phyloP scores from a whole-genome alignment of 2,329 filamentous ascomycete species.

The Sclerotinia nivalis region DNA sequence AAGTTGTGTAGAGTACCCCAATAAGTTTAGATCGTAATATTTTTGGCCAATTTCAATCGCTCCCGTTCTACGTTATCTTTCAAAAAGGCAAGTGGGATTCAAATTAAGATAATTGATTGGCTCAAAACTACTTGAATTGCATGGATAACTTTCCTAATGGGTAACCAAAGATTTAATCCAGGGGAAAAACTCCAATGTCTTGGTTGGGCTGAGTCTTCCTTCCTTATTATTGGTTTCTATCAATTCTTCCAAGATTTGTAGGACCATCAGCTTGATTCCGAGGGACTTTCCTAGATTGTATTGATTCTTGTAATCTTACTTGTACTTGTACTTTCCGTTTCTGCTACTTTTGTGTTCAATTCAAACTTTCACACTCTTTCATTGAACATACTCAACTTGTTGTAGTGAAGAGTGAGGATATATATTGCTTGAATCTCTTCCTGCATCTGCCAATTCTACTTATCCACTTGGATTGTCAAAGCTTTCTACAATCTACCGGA shows the following conservation, averaged over 20 bases:
- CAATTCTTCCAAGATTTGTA: neutral
- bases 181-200: neutral
- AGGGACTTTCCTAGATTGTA: neutral
- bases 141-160: neutral
- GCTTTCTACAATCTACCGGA: slow-evolving; percentile 14
- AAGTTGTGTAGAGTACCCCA: too few relatives aligned
- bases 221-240: neutral
- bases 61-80: neutral
- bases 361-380: neutral
- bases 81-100: slow-evolving; percentile 16
- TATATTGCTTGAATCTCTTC: neutral
- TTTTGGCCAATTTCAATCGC: too few relatives aligned
- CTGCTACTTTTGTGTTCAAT: neutral
- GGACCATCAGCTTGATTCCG: slow-evolving; percentile 8
- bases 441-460: neutral
- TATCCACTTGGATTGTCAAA: slow-evolving; percentile 11
- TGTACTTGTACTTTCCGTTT: neutral
- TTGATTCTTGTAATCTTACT: neutral
- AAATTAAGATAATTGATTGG: slow-evolving; percentile 4
- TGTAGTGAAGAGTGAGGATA: neutral
- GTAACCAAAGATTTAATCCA: neutral
- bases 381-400: neutral
- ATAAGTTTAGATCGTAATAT: too few relatives aligned
- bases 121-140: neutral
- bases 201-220: neutral